phyloP scores from a whole-genome alignment of 1,284 basidiomycete species.

The Pseudozyma sp. region DNA sequence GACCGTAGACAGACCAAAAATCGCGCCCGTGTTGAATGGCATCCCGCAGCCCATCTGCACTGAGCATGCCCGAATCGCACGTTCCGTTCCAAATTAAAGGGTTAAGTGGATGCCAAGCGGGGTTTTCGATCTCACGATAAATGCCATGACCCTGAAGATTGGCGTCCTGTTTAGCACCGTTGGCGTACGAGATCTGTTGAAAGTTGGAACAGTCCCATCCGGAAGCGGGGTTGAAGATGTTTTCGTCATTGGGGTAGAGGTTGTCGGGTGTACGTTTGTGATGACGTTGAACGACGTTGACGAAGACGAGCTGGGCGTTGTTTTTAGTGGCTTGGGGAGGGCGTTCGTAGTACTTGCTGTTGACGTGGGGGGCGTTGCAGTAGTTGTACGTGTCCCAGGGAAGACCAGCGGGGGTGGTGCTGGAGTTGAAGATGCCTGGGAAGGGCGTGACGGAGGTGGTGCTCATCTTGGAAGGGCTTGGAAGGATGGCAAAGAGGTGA shows the following conservation, averaged over 20 bases:
- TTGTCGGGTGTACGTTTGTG: constrained; percentile 70
- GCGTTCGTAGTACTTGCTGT: constrained; percentile 21
- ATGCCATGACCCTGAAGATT: constrained; percentile 58
- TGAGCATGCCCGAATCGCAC: constrained; percentile 74
- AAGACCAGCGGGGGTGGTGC: constrained; percentile 24
- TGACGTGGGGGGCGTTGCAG: constrained; percentile 53
- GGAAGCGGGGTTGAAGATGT: constrained; percentile 69
- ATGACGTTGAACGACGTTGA: constrained; percentile 56
- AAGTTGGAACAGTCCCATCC: constrained; percentile 54
- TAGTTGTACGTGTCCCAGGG: constrained; percentile 55
- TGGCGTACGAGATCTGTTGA: constrained; percentile 39
- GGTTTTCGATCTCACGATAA: constrained; percentile 71
- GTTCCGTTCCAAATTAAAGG: constrained; percentile 74
- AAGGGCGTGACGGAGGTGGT: constrained; percentile 19
- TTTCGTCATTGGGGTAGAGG: constrained; percentile 72
- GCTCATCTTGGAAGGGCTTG: constrained; percentile 12
- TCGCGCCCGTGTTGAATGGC: constrained; percentile 73
- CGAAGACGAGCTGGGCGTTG: constrained; percentile 44
- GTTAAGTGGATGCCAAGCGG: constrained; percentile 72
- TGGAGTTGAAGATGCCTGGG: constrained; percentile 32
- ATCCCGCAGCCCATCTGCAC: constrained; percentile 72
- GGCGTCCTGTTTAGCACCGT: constrained; percentile 16
- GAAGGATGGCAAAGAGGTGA: background rate
- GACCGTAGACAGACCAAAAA: constrained; percentile 73
- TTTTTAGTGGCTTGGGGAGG: constrained; percentile 30